Evolutionary conservation across 225 moss, liverwort and hornwort genomes (phyloP), one percentile per base, ranked within the genome.

Genomic region (Polytrichum commune): DNA sequence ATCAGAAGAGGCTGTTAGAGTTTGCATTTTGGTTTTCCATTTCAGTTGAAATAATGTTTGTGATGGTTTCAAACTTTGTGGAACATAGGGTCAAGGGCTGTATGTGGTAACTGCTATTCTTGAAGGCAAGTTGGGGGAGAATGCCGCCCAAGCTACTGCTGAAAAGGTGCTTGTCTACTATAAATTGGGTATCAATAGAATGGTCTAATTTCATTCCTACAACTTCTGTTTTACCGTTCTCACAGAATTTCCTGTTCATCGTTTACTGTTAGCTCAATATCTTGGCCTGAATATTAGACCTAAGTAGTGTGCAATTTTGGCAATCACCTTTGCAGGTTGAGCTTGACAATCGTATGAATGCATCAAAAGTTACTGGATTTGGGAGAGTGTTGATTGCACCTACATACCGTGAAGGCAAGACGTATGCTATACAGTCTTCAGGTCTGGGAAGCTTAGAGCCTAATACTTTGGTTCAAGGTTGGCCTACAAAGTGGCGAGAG

Each of bases 361-460:
- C 77, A 63, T 90, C 90, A 25, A 86, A 84, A 74, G 94, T 97
- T 2, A 88, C 69, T 10, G 93, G 93, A 13, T 94, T 97, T 71
- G 89, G 85, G 46, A 86, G 90, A 74, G 89, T 97, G 27, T 60
- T 97, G 73, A 89, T 92, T 72, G 89, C 97, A 19, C 86, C 88
- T 1, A 77, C 97, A 8, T 97, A 94, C 74, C 90, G 83, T 54
- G 90, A 89, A 76, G 97, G 97, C 20, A 97, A 97, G 80, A 79
- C 81, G n/a, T 97, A 92, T 70, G 93, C 94, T 6, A 94, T 97
- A 75, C 97, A 97, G 66, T 89, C 97, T 38, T 97, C 97, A 28
- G 97, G 97, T 10, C 75, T 97, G 62, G 97, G 97, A 69, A 88
- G 92, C 76, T 85, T 97, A 82, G 97, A 97, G 75, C 97, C 97